Base-by-base conservation (phyloP, 2,329 filamentous ascomycete species). In the Pezicula radicicola region DNA sequence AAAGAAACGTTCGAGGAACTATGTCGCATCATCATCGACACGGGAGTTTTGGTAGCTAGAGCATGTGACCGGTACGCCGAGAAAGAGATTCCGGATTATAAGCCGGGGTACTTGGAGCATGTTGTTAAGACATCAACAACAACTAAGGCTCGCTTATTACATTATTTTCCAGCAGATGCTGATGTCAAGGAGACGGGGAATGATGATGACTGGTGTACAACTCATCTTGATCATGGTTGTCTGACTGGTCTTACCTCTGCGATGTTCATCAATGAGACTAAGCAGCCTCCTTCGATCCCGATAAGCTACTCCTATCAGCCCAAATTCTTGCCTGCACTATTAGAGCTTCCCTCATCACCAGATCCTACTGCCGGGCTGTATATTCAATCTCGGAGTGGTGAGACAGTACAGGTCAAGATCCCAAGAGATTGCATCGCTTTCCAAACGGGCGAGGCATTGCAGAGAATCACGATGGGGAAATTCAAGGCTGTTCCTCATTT, bases 401-500 rank as follows among this genome's bases (percentile, higher is more conserved):
- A 87, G 54, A 87, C 89, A 1, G 87, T 92, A n/a, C 94, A 97
- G 70, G 91, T 97, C 60, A 85, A 86, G 66, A 97, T 99, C 58
- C 94, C 93, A 1, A 80, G 85, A 40, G 91, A 96, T 66, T 94
- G 91, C 69, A 86, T 99, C 46, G 94, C 90, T 1, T 99, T 99
- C 68, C 93, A 99, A 75, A 99, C 93, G 0, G 94, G 93, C 2
- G 91, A 97, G 72, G 87, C 93, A 1, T 75, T 99, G 47, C 88
- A 97, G 72, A 78, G 90, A 52, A 97, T 99, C 66, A 97, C 93
- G 0, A 76, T 81, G n/a, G 94, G 94, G 9, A 85, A 83, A 64
- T 96, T 99, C 76, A 90, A 88, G 71, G 94, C 94, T 1, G 94
- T 97, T 55, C 93, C 94, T 59, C 94, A 99, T 75, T 97, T 96